Percentiles rank a stretch among this genome's conserved stretches.
phyloP scores from a whole-genome alignment of 495 filamentous ascomycete species.

The Neurospora sublineolata region DNA sequence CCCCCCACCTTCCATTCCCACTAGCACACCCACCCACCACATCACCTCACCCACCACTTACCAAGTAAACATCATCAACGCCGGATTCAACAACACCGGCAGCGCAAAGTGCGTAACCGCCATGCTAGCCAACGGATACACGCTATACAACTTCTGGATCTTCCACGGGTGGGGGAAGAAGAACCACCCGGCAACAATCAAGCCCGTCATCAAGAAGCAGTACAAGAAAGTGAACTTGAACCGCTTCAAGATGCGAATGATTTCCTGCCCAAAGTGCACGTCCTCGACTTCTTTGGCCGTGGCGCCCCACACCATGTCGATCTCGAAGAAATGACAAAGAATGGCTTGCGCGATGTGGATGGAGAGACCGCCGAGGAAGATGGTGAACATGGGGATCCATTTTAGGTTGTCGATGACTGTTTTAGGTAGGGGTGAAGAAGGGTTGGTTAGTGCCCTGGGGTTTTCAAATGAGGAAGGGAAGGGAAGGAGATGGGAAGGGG shows the following conservation, averaged over 20 bases:
- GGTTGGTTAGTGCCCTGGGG: background rate
- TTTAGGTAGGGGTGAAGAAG: background rate
- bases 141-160: constrained; percentile 45
- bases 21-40: background rate
- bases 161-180: constrained; percentile 42
- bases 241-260: constrained; percentile 40
- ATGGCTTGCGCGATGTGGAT: constrained; percentile 52
- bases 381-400: constrained; percentile 48
- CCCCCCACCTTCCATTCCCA: background rate
- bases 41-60: constrained; percentile 18
- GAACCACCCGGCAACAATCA: constrained; percentile 36
- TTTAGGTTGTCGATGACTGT: constrained; percentile 49
- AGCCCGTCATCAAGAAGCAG: constrained; percentile 31
- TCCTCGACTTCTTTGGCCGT: constrained; percentile 54
- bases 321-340: constrained; percentile 47
- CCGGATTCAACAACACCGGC: constrained; percentile 51
- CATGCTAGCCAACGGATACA: constrained; percentile 46
- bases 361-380: constrained; percentile 55
- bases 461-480: background rate
- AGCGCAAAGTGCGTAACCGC: constrained; percentile 45
- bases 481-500: background rate
- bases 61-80: constrained; percentile 57
- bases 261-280: constrained; percentile 48
- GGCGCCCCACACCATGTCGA: constrained; percentile 52
- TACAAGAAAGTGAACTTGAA: constrained; percentile 53